Conservation (phyloP, 2,329 filamentous ascomycete species). For the Fusarium pilosicola region DNA sequence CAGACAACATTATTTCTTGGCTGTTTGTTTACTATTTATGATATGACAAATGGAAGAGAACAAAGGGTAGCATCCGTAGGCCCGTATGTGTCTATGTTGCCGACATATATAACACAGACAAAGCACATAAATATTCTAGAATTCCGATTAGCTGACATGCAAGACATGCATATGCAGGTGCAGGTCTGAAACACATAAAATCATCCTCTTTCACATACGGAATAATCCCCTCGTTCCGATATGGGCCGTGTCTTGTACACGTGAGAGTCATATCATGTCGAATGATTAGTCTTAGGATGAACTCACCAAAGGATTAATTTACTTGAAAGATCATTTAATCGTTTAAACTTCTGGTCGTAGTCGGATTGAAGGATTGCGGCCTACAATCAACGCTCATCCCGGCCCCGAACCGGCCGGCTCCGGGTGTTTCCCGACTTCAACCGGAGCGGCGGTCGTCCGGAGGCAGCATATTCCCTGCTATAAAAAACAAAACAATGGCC, state of each 20-base stretch:
- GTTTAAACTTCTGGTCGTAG: no score
- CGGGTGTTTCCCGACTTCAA: constrained; percentile 27
- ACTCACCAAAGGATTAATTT: rapidly evolving
- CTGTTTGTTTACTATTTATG: not conserved
- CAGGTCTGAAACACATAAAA: constrained; percentile 30
- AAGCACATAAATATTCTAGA: not conserved
- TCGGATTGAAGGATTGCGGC: not conserved
- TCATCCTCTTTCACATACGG: constrained; percentile 4
- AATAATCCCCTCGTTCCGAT: not conserved
- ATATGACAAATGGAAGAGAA: not conserved
- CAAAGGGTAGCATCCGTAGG: not conserved
- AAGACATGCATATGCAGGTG: constrained; percentile 25
- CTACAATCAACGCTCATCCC: not conserved
- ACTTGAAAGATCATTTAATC: no score
- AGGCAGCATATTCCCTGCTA: not conserved
- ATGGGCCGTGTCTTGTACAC: not conserved
- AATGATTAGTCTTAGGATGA: not conserved
- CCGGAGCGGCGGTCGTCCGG: constrained; percentile 10
- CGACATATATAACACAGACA: not conserved
- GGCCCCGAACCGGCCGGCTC: constrained; percentile 25
- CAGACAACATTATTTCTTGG: not conserved
- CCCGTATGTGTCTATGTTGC: not conserved
- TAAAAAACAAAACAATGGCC: constrained; percentile 21
- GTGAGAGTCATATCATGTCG: not conserved
- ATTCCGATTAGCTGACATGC: constrained; percentile 1